phyloP scores from a whole-genome alignment of 2,329 filamentous ascomycete species.

The Colletotrichum sp. region DNA sequence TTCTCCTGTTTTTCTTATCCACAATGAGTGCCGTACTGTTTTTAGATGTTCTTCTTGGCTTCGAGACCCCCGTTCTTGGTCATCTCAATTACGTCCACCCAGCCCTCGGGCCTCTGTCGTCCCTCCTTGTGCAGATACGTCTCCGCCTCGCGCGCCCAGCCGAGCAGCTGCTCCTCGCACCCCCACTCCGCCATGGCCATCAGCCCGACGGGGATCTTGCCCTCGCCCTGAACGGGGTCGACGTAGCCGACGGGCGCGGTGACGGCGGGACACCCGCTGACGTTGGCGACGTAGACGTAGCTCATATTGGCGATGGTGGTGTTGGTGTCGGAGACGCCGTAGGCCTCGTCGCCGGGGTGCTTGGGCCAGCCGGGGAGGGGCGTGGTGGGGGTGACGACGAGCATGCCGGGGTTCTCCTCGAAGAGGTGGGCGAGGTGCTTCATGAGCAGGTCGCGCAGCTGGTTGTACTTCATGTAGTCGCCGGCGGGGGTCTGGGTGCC shows the following conservation, averaged over 20 bases:
- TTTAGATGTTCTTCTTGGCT: constrained; percentile 12
- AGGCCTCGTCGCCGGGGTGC: constrained; percentile 59
- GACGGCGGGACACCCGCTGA: constrained; percentile 78
- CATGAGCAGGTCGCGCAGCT: constrained; percentile 80
- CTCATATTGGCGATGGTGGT: constrained; percentile 78
- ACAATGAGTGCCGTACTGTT: rapidly evolving
- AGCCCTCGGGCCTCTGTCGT: constrained; percentile 55
- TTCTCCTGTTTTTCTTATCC: not conserved
- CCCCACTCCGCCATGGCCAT: constrained; percentile 73
- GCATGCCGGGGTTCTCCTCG: constrained; percentile 71
- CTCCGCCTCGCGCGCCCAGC: constrained; percentile 65
- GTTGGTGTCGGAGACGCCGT: constrained; percentile 79
- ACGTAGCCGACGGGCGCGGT: constrained; percentile 78
- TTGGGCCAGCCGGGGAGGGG: constrained; percentile 79
- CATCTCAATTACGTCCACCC: constrained; percentile 61
- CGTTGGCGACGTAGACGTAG: constrained; percentile 86
- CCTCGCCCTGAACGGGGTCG: constrained; percentile 58
- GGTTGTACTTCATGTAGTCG: constrained; percentile 76
- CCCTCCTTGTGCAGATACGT: constrained; percentile 58
- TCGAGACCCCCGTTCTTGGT: constrained; percentile 25
- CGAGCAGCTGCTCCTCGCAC: constrained; percentile 65
- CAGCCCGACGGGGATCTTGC: constrained; percentile 64
- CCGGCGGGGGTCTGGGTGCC: constrained; percentile 67
- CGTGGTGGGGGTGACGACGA: constrained; percentile 80
- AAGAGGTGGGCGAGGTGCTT: constrained; percentile 76